Evolutionary conservation across 2,329 filamentous ascomycete genomes (phyloP), one percentile per base, ranked within the genome.

Genomic region (Epicoccum nigrum): DNA sequence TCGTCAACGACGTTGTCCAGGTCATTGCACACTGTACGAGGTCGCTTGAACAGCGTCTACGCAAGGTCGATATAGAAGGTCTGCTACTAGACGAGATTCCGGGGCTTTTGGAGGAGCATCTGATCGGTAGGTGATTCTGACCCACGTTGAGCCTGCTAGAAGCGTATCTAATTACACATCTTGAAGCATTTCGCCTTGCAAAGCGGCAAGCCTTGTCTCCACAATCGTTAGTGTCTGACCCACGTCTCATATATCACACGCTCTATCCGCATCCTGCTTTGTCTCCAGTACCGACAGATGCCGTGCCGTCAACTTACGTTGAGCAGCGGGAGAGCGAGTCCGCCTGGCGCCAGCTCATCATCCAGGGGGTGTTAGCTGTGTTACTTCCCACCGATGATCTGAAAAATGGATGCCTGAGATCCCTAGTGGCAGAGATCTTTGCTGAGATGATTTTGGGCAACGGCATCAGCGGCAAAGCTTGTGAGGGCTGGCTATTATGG

Each of bases 321-420:
- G 78, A 83, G 48, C 92, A 96, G 76, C 78, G 79, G 50, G 83
- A 88, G 55, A 93, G 92, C 65, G 94, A 97, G 76, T 81, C 82
- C 20, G 81, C 85, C 37, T 97, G 97, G 79, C 88, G 93, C 62
- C 90, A 96, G 68, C 79, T 97, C 49, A 80, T 97, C n/a, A 87
- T 92, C 13, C 86, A 92, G 67, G 90, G 88, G 23, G 81, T 92
- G 30, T 78, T 99, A 55, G 87, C 90, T 19, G 81, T 96, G 44
- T 82, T 99, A 13, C 81, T 99, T 16, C 94, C 94, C 8, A 94
- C 92, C 13, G 93, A 97, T 67, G 93, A 97, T 71, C 79, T 97
- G 31, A 86, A 93, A 66, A 97, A 96, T 71, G 85, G 85, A 45
- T 96, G 90, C 71, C 79, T 97, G 64, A 88, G 89, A 49, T 83